These are phyloP conservation scores for Phylloporus rhodoxanthus DNA, from an alignment of 768 basidiomycete species.

Conservation along the genomic window DNA sequence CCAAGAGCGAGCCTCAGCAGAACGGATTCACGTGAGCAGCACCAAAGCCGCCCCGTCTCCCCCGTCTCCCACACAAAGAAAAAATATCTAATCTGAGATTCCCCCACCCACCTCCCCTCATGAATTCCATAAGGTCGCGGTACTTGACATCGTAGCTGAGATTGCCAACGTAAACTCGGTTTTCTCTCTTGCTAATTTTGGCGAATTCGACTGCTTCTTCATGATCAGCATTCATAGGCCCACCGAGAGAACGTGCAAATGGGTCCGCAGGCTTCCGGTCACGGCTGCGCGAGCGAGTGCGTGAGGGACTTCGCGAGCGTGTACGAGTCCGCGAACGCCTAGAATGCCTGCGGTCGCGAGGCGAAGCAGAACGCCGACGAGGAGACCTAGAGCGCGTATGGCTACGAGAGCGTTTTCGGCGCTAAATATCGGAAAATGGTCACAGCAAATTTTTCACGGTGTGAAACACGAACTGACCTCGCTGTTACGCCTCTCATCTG, in stretches of 20 bases:
- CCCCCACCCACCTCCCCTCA: constrained; percentile 99
- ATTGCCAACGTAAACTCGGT: constrained; percentile 98
- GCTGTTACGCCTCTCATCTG: constrained; percentile 66
- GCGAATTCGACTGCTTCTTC: constrained; percentile 95
- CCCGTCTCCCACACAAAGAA: constrained; percentile 37
- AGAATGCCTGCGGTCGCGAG: constrained; percentile 48
- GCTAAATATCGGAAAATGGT: constrained; percentile 32
- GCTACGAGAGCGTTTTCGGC: constrained; percentile 62
- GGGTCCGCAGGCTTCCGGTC: constrained; percentile 57
- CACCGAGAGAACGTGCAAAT: constrained; percentile 76
- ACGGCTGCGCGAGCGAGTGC: constrained; percentile 49
- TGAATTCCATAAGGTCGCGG: constrained; percentile 98
- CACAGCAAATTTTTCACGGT: neutral
- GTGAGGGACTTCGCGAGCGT: constrained; percentile 49
- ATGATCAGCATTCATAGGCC: constrained; percentile 84
- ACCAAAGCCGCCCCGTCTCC: constrained; percentile 18
- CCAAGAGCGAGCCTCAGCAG: constrained; percentile 32
- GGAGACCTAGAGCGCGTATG: constrained; percentile 63
- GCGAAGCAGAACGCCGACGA: constrained; percentile 60
- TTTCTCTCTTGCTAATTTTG: constrained; percentile 95
- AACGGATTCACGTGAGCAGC: constrained; percentile 30
- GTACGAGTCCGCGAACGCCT: constrained; percentile 63
- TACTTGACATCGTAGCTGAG: constrained; percentile 98
- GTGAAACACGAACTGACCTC: constrained; percentile 45
- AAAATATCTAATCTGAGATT: constrained; percentile 56